A percentile compares a stretch with the other conserved stretches of the same genome.
Evolutionary conservation across 306 rosid genomes (phyloP).

Genomic region (Vachellia pachyceras): DNA sequence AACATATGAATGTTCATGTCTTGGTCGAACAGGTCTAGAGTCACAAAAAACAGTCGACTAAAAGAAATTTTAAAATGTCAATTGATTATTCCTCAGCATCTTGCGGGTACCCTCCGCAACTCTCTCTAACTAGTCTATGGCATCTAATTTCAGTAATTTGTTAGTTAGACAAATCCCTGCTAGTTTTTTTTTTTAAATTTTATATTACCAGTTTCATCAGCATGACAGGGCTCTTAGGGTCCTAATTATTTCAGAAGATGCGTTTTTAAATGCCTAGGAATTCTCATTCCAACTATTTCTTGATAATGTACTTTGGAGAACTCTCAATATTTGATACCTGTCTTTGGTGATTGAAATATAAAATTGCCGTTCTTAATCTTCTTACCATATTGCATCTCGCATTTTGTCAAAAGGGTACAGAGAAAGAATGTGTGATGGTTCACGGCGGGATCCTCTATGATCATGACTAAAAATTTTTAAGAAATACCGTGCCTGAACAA

Average conservation of each 20-base stretch:
- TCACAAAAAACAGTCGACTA: neutral
- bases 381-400: slow-evolving; percentile 1
- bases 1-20: neutral
- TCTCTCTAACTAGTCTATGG: neutral
- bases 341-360: neutral
- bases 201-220: neutral
- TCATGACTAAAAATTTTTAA: neutral
- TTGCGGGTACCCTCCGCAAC: too few species aligned
- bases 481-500: slow-evolving; percentile 12
- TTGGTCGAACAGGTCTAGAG: neutral
- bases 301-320: neutral
- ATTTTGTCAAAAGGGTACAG: neutral
- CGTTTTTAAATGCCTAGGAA: neutral
- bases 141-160: slow-evolving; percentile 21
- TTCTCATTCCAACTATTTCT: slow-evolving; percentile 1
- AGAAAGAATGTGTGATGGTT: neutral
- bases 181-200: neutral
- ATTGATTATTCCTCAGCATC: neutral
- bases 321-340: slow-evolving; percentile 9
- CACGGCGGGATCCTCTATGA: neutral
- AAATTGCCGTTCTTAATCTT: neutral
- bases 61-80: neutral
- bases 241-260: neutral
- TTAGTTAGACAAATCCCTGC: neutral
- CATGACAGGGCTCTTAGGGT: neutral